Percentiles rank a stretch among this genome's conserved stretches.
phyloP scores from a whole-genome alignment of 345 rosid genomes.

The Melaleuca alternifolia region DNA sequence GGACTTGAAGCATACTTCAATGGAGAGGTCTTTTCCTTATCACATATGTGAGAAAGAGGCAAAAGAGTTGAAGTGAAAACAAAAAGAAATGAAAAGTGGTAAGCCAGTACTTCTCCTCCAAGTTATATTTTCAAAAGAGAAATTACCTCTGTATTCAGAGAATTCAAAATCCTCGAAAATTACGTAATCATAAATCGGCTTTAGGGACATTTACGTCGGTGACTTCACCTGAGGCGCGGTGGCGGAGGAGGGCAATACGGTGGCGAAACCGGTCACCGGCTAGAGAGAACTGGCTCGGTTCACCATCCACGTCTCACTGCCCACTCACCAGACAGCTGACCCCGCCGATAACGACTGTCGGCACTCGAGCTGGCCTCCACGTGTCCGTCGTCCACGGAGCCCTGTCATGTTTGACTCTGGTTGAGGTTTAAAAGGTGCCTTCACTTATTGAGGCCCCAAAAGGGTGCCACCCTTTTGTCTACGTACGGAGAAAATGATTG shows the following conservation, averaged over 20 bases:
- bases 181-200: too few relatives aligned
- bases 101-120: neutral
- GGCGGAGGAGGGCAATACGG: too few relatives aligned
- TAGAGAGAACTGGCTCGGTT: neutral
- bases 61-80: neutral
- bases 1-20: neutral
- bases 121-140: neutral
- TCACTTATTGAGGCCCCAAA: neutral
- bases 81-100: neutral
- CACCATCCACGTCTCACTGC: neutral
- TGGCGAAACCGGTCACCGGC: neutral
- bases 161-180: too few relatives aligned
- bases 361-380: neutral
- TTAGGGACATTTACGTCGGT: too few relatives aligned
- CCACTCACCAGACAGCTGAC: neutral
- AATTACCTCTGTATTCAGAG: neutral
- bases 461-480: neutral
- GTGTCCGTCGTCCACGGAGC: neutral
- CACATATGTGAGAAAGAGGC: neutral
- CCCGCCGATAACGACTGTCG: neutral
- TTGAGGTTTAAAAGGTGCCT: neutral
- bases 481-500: neutral
- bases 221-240: too few relatives aligned
- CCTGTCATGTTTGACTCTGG: neutral
- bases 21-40: neutral